Conservation (phyloP, 2,329 filamentous ascomycete genomes). For the Microdochium bolleyi region DNA sequence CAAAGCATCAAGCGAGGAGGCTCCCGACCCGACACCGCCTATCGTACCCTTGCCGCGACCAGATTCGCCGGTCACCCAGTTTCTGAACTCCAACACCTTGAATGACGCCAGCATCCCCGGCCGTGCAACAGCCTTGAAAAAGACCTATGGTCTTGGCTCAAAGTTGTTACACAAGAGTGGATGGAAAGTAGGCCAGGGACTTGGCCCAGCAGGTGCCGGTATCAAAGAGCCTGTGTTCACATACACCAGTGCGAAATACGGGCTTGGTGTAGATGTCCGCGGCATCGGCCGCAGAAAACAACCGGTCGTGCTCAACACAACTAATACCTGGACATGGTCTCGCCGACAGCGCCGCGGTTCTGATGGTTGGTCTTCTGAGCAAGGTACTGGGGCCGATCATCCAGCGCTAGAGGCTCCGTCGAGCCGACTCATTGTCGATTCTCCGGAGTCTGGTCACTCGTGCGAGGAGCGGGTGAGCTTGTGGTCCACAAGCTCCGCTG, state of each 20-base stretch:
- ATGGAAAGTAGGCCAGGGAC: not conserved
- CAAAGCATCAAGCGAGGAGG: not conserved
- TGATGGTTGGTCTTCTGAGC: not conserved
- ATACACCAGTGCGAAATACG: not conserved
- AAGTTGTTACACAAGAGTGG: not conserved
- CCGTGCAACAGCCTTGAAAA: not conserved
- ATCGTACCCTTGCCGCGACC: not conserved
- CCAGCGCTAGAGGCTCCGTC: not conserved
- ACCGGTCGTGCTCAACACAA: too few species aligned
- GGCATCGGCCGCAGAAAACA: not conserved
- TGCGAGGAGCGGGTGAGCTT: not conserved
- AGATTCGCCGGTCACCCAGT: not conserved
- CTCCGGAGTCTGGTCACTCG: not conserved
- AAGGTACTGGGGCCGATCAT: not conserved
- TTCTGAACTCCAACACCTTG: not conserved
- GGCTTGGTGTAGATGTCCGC: not conserved
- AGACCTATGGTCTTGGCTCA: not conserved
- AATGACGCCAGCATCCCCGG: not conserved
- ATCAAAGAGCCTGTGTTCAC: not conserved
- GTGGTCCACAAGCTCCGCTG: not conserved
- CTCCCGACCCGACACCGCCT: not conserved
- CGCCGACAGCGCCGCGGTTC: too few species aligned
- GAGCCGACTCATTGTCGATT: not conserved
- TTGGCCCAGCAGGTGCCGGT: not conserved
- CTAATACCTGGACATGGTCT: too few species aligned